phyloP scores from a whole-genome alignment of 192 early-diverging fungal genomes.

The Umbelopsis ramanniana region DNA sequence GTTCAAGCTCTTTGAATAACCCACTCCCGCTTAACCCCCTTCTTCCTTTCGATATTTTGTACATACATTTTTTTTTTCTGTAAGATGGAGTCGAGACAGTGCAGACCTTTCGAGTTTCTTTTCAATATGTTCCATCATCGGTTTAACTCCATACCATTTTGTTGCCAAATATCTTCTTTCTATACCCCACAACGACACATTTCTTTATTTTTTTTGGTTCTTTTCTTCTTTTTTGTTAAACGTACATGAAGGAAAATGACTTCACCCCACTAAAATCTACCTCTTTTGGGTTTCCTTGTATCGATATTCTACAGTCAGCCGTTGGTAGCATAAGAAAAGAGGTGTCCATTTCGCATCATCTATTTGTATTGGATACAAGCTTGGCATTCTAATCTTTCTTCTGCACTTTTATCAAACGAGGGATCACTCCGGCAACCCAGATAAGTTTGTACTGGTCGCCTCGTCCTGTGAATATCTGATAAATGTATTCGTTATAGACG shows the following conservation, averaged over 20 bases:
- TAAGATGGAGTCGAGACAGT: no score
- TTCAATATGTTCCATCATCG: background rate
- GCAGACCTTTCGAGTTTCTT: background rate
- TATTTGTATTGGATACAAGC: background rate
- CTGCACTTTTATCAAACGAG: background rate
- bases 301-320: no score
- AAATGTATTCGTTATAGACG: constrained; percentile 32
- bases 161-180: background rate
- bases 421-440: constrained; percentile 17
- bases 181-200: no score
- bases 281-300: background rate
- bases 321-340: no score
- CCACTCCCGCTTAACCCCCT: background rate
- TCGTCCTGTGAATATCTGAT: constrained; percentile 15
- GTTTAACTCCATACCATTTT: background rate
- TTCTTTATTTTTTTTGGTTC: no score
- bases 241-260: background rate
- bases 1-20: constrained; percentile 8
- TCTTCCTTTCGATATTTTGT: background rate
- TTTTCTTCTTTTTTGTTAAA: no score
- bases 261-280: background rate
- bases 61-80: background rate
- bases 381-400: constrained; percentile 15
- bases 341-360: no score
- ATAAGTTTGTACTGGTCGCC: constrained; percentile 18